These are phyloP conservation scores for Lentinus polychrous DNA, from an alignment of 1,284 basidiomycete genomes.

Conservation along the genomic window DNA sequence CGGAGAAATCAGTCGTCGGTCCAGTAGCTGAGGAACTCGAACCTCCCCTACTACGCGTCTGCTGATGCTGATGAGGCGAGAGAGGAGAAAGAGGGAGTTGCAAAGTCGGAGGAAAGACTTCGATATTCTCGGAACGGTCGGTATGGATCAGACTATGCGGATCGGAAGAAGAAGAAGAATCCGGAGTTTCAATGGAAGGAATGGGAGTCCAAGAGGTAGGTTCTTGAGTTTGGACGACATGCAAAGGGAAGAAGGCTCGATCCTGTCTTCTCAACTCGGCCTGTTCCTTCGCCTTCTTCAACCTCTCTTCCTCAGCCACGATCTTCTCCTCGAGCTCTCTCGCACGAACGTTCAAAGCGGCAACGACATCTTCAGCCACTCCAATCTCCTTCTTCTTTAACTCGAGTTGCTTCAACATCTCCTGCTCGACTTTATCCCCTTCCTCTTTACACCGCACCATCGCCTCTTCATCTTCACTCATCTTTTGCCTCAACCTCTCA, in stretches of 20 bases:
- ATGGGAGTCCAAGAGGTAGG: slow-evolving; percentile 21
- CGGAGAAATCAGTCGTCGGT: slow-evolving; percentile 12
- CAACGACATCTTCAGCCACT: slow-evolving; percentile 57
- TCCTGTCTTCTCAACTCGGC: slow-evolving; percentile 42
- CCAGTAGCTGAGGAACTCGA: slow-evolving; percentile 17
- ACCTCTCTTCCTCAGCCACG: slow-evolving; percentile 42
- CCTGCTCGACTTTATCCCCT: slow-evolving; percentile 32
- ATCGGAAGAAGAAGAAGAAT: slow-evolving; percentile 8
- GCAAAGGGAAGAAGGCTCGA: slow-evolving; percentile 28
- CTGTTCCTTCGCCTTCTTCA: slow-evolving; percentile 43
- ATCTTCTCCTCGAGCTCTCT: slow-evolving; percentile 32
- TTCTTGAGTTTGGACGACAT: slow-evolving; percentile 21
- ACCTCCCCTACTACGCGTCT: slow-evolving; percentile 6
- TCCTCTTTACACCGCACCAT: slow-evolving; percentile 39
- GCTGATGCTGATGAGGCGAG: slow-evolving; percentile 3
- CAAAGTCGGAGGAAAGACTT: slow-evolving; percentile 18
- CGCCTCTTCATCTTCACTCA: slow-evolving; percentile 45
- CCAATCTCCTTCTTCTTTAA: slow-evolving; percentile 60
- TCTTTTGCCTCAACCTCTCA: slow-evolving; percentile 44
- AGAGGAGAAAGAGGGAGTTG: slow-evolving; percentile 15
- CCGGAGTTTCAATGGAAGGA: background rate
- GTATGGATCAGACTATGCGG: slow-evolving; percentile 16
- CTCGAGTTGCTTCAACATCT: slow-evolving; percentile 47
- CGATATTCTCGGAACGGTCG: slow-evolving; percentile 15
- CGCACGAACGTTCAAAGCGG: slow-evolving; percentile 28